Evolutionary conservation across 2,329 filamentous ascomycete genomes (phyloP).

Genomic region (Colletotrichum abscissum): DNA sequence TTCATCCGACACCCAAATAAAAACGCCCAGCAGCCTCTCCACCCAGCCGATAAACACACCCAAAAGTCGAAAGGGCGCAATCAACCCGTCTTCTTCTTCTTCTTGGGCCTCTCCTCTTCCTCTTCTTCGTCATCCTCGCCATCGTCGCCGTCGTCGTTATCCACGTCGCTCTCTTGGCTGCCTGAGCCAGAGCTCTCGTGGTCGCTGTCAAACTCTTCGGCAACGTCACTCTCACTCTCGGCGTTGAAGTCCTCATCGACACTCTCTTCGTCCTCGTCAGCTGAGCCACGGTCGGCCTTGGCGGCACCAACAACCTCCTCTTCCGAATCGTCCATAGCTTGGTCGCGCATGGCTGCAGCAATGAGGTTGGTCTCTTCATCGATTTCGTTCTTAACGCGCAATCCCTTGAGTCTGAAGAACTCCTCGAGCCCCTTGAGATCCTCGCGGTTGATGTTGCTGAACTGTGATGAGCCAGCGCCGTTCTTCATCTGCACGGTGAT

Average conservation of each 20-base stretch:
- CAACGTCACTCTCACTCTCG: slow-evolving; percentile 93
- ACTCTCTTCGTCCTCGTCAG: slow-evolving; percentile 95
- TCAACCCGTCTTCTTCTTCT: slow-evolving; percentile 57
- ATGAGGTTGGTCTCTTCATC: slow-evolving; percentile 88
- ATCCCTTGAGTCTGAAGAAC: slow-evolving; percentile 95
- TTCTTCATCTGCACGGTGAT: slow-evolving; percentile 93
- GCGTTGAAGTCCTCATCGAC: slow-evolving; percentile 96
- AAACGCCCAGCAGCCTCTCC: slow-evolving; percentile 16
- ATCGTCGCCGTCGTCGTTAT: slow-evolving; percentile 60
- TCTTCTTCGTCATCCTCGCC: slow-evolving; percentile 59
- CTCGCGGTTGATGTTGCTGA: slow-evolving; percentile 99
- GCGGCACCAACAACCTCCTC: slow-evolving; percentile 78
- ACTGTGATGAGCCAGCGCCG: slow-evolving; percentile 89
- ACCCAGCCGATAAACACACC: background rate
- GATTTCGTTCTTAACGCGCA: slow-evolving; percentile 99
- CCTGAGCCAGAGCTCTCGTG: slow-evolving; percentile 86
- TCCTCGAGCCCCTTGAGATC: slow-evolving; percentile 96
- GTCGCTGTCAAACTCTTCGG: slow-evolving; percentile 93
- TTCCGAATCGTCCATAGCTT: slow-evolving; percentile 85
- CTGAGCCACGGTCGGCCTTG: slow-evolving; percentile 84
- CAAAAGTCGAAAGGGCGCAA: background rate
- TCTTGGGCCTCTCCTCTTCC: slow-evolving; percentile 61
- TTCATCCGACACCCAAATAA: slow-evolving; percentile 2
- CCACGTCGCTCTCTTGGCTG: slow-evolving; percentile 68
- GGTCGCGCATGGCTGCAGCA: slow-evolving; percentile 84